Percentiles rank a stretch among this genome's conserved stretches.
These are phyloP conservation scores for Solanum chiquidenum DNA, from an alignment of 257 asterid genomes.

Conservation along the genomic window DNA sequence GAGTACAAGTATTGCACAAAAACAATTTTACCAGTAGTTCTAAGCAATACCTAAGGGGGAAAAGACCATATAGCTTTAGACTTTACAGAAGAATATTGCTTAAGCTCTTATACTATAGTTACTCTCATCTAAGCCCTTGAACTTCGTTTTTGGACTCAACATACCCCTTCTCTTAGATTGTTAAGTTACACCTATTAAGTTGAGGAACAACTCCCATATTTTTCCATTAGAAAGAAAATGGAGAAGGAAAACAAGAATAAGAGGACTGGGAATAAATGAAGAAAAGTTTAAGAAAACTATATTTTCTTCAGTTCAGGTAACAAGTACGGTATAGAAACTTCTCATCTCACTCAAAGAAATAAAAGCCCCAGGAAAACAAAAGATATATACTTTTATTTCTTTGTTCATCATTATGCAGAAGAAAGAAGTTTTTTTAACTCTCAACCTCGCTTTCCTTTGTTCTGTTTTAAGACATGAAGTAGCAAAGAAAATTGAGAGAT, in stretches of 20 bases:
- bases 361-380: neutral
- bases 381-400: neutral
- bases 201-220: neutral
- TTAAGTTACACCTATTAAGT: neutral
- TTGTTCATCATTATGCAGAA: neutral
- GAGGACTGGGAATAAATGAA: neutral
- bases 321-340: neutral
- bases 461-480: neutral
- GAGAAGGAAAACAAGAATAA: neutral
- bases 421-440: neutral
- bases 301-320: neutral
- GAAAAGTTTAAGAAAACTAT: neutral
- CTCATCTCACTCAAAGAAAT: neutral
- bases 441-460: neutral
- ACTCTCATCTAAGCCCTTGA: neutral
- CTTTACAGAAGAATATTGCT: neutral
- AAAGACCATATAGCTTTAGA: neutral
- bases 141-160: neutral
- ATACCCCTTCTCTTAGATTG: neutral
- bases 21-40: neutral
- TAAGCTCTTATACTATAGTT: neutral
- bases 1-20: neutral
- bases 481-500: neutral
- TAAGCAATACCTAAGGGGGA: neutral
- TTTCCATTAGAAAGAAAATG: neutral